Conservation (phyloP, 306 rosid genomes). For the Astragalus membranaceus region DNA sequence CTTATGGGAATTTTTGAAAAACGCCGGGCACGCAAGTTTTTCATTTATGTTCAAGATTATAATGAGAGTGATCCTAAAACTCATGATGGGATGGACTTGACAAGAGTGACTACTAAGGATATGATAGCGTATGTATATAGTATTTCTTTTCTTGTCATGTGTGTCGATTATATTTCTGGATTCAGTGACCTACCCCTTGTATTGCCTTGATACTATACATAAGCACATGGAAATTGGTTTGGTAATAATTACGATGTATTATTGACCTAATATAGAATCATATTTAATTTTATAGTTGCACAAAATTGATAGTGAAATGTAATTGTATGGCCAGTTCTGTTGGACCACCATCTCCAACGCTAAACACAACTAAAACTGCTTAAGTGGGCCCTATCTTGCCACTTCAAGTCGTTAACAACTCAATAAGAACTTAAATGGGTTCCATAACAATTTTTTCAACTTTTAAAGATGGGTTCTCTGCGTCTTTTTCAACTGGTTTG, state of each 20-base stretch:
- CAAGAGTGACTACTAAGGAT: conserved; percentile 75
- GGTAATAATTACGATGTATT: background rate
- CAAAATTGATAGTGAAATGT: background rate
- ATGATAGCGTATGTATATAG: conserved; percentile 67
- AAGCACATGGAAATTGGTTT: background rate
- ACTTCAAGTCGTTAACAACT: too few species aligned
- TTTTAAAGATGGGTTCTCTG: too few species aligned
- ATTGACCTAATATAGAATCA: background rate
- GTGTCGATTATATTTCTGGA: background rate
- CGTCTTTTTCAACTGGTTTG: too few species aligned
- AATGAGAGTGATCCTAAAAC: conserved; percentile 75
- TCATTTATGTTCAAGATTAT: conserved; percentile 81
- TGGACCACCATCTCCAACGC: too few species aligned
- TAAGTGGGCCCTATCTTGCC: too few species aligned
- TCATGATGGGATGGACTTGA: conserved; percentile 85
- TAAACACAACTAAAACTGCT: too few species aligned
- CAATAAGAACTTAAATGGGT: too few species aligned
- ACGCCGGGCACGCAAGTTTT: conserved; percentile 93
- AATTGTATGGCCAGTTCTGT: background rate
- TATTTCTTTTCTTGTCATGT: background rate
- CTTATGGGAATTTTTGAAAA: conserved; percentile 96
- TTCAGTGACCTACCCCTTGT: background rate
- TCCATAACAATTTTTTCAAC: too few species aligned
- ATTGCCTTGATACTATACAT: background rate
- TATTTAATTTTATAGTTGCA: background rate